phyloP scores from a whole-genome alignment of 306 rosid genomes.

The cucumber (Cucumis sativus) region DNA sequence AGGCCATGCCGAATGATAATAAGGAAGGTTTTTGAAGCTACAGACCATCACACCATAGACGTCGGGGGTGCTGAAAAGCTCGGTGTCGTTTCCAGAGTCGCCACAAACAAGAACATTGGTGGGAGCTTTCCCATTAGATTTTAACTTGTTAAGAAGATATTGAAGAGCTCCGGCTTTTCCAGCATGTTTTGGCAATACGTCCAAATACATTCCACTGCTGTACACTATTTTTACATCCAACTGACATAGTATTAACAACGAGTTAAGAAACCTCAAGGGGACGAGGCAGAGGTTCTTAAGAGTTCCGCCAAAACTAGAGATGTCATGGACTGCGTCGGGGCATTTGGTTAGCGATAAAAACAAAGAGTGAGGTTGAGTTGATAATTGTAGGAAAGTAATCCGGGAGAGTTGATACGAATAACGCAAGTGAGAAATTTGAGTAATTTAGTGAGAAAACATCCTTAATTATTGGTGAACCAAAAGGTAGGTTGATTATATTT shows the following conservation, averaged over 20 bases:
- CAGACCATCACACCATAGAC: conserved; percentile 76
- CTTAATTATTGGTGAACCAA: too few species aligned
- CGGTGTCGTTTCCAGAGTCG: conserved; percentile 82
- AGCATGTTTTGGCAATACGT: conserved; percentile 59
- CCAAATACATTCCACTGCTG: conserved; percentile 68
- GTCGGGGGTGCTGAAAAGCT: conserved; percentile 43
- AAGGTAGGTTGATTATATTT: too few species aligned
- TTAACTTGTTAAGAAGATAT: conserved; percentile 42
- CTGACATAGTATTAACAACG: conserved; percentile 18
- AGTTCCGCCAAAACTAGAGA: too few species aligned
- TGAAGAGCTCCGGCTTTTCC: conserved; percentile 73
- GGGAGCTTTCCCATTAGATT: conserved; percentile 31
- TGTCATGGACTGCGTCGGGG: too few species aligned
- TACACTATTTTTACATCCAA: conserved; percentile 67
- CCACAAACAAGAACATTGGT: conserved; percentile 74
- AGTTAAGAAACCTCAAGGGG: not conserved
- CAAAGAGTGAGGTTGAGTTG: too few species aligned
- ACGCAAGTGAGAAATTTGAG: too few species aligned
- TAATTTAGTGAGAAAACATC: too few species aligned
- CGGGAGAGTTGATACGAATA: too few species aligned
- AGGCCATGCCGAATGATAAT: not conserved
- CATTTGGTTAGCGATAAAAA: too few species aligned
- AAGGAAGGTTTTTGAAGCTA: conserved; percentile 1
- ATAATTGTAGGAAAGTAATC: too few species aligned
- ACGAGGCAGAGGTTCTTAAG: too few species aligned